phyloP scores from a whole-genome alignment of 805 yeast species.

The Candida boleticola region DNA sequence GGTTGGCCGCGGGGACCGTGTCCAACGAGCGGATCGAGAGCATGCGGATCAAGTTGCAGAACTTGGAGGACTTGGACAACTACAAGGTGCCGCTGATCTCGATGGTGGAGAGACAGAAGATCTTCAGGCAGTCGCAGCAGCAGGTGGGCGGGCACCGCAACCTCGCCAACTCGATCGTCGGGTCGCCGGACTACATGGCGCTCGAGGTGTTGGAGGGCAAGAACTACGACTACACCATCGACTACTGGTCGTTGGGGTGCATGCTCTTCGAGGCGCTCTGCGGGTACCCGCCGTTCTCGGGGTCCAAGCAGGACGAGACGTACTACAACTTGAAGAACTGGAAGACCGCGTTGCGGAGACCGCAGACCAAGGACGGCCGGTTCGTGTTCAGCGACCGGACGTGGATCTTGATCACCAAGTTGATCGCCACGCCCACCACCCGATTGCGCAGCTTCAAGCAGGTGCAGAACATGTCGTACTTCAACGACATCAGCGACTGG shows the following conservation, averaged over 20 bases:
- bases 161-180: slow-evolving; percentile 93
- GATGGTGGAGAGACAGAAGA: slow-evolving; percentile 80
- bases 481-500: slow-evolving; percentile 76
- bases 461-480: slow-evolving; percentile 75
- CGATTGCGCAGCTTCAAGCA: slow-evolving; percentile 80
- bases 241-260: slow-evolving; percentile 98
- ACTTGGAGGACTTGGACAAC: slow-evolving; percentile 69
- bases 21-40: slow-evolving; percentile 91
- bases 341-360: slow-evolving; percentile 85
- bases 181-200: slow-evolving; percentile 99
- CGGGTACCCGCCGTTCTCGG: slow-evolving; percentile 97
- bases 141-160: slow-evolving; percentile 56
- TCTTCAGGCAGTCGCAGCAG: slow-evolving; percentile 72
- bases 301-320: slow-evolving; percentile 90
- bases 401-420: slow-evolving; percentile 79
- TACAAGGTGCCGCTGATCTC: slow-evolving; percentile 65
- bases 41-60: slow-evolving; percentile 68
- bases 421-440: slow-evolving; percentile 75
- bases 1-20: slow-evolving; percentile 94
- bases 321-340: slow-evolving; percentile 90
- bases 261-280: slow-evolving; percentile 94
- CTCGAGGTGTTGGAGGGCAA: slow-evolving; percentile 93
- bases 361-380: slow-evolving; percentile 87
- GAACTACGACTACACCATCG: slow-evolving; percentile 92
- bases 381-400: slow-evolving; percentile 94